Base-by-base conservation (phyloP, 805 yeast genomes). In the Wilhelminamyces savonicus region DNA sequence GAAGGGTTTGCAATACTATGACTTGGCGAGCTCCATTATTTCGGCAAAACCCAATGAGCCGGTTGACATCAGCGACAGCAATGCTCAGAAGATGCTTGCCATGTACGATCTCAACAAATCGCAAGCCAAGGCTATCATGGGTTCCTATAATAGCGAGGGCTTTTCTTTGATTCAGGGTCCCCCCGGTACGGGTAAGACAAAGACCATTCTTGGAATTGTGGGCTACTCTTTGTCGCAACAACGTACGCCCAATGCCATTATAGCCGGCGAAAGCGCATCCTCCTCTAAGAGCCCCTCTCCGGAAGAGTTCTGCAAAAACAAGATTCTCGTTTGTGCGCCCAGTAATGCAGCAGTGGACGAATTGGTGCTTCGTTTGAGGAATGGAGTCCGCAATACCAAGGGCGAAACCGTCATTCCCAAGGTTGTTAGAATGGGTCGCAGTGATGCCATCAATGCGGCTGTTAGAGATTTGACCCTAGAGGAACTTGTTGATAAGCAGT, bases 321-420 rank as follows among this genome's bases (percentile, higher is more conserved):
- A 84, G 34, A 74, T 92, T 1, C 60, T 92, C 29, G 76, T 92
- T 13, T 94, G 98, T 71, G 97, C 98, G 2, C 99, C 99, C 3
- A 85, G 96, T 52, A 92, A 92, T 62, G 99, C 99, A 1, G 99
- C 99, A 10, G 96, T 92, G 3, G 99, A 92, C 58, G 98, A 94
- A 51, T 66, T 92, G 37, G 92, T 87, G 10, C 46, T 87, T 13
- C 79, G 99, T 50, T 61, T 92, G 35, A 77, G 80, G 41, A 66
- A 62, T 13, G 97, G 96, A 5, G 77, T 88, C 2, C 54, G 56
- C 24, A 66, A 72, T 40, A 59, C 78, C 13, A 52, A 59, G 21
- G 90, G 90, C 1, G 55, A 56, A 9, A 37, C 48, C 2, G 71
- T 75, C 37, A 52, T 53, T 1, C 94, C 95, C 0, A 69, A 67